Evolutionary conservation across 805 yeast species (phyloP).

Genomic region (Kuraishia borneana): DNA sequence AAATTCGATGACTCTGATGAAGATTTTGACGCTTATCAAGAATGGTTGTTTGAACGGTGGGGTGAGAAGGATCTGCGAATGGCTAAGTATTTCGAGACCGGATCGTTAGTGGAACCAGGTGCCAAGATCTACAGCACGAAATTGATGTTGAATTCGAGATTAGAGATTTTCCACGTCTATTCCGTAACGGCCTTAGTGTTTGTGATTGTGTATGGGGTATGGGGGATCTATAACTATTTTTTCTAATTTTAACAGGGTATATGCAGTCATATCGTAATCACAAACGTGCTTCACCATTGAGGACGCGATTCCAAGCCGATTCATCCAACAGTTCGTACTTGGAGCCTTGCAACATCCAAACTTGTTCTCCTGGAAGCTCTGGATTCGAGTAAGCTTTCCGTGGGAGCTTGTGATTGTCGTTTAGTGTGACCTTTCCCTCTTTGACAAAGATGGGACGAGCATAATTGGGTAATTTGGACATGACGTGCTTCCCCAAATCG

Average conservation of each 20-base stretch:
- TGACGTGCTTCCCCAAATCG: conserved; percentile 23
- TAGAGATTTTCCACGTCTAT: conserved; percentile 16
- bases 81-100: conserved; percentile 46
- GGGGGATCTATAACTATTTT: neutral
- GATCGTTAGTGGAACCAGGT: conserved; percentile 29
- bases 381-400: conserved; percentile 62
- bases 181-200: conserved; percentile 5
- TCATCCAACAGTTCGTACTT: conserved; percentile 48
- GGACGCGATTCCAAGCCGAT: conserved; percentile 37
- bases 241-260: too few relatives aligned
- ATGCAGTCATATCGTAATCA: conserved; percentile 2
- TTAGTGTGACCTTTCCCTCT: conserved; percentile 51
- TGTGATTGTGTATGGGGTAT: neutral
- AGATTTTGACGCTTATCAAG: conserved; percentile 39
- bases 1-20: conserved; percentile 22
- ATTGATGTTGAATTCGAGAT: conserved; percentile 10
- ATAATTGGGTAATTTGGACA: conserved; percentile 56
- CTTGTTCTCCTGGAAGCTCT: conserved; percentile 48
- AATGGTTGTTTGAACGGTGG: conserved; percentile 75
- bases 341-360: conserved; percentile 46
- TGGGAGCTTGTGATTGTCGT: conserved; percentile 77
- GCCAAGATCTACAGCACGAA: conserved; percentile 8
- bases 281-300: conserved; percentile 12
- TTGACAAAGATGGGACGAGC: conserved; percentile 80
- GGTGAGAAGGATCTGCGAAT: conserved; percentile 62